phyloP scores from a whole-genome alignment of 2,329 filamentous ascomycete genomes.

The Aschersonia sp. region DNA sequence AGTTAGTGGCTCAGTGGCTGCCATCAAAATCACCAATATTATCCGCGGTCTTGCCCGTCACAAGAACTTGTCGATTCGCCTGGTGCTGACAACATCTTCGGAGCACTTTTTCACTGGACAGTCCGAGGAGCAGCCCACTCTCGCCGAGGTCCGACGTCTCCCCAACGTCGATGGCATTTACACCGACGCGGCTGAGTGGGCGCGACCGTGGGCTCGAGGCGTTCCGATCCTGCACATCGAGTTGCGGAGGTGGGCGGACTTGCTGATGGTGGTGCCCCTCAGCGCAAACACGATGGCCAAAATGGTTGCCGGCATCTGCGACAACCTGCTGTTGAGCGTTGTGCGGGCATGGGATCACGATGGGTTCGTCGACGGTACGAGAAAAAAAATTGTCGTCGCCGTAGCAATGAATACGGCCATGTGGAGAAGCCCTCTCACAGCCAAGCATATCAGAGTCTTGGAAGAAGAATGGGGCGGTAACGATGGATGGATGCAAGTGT shows the following conservation, averaged over 20 bases:
- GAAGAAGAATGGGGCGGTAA: conserved; percentile 58
- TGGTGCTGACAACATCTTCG: conserved; percentile 66
- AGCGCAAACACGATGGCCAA: conserved; percentile 81
- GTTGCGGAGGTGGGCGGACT: conserved; percentile 61
- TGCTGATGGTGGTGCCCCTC: conserved; percentile 68
- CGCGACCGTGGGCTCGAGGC: conserved; percentile 59
- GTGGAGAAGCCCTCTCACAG: conserved; percentile 77
- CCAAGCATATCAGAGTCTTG: conserved; percentile 53
- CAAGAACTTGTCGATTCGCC: conserved; percentile 59
- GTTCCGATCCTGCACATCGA: conserved; percentile 84
- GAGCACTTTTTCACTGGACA: conserved; percentile 65
- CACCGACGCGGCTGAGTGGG: conserved; percentile 77
- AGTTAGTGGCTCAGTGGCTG: conserved; percentile 52
- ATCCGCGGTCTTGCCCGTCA: conserved; percentile 38
- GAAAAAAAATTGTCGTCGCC: conserved; percentile 59
- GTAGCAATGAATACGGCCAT: conserved; percentile 83
- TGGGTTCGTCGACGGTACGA: conserved; percentile 37
- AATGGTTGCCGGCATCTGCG: conserved; percentile 61
- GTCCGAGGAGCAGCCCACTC: conserved; percentile 58
- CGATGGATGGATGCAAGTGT: conserved; percentile 44
- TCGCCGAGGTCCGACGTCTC: conserved; percentile 42
- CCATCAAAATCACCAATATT: conserved; percentile 68
- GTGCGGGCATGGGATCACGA: conserved; percentile 78
- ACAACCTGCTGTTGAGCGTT: conserved; percentile 60
- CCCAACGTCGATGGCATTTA: conserved; percentile 72